Evolutionary conservation across 306 rosid genomes (phyloP).

Genomic region (Rosa chinensis): DNA sequence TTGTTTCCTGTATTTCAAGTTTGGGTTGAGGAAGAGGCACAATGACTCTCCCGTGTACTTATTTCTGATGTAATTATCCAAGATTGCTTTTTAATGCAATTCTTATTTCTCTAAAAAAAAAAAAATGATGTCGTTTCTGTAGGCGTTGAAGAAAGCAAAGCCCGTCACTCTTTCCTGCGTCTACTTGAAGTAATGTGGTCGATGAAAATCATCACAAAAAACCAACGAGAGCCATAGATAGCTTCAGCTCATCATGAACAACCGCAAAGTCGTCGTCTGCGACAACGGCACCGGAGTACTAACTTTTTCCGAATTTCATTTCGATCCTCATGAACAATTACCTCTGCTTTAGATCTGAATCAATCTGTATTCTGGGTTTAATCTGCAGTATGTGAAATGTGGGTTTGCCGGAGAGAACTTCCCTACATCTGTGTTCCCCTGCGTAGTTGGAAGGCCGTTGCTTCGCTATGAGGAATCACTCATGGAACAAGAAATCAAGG

Average conservation of each 20-base stretch:
- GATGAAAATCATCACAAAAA: background rate
- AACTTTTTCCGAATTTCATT: background rate
- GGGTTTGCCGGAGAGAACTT: conserved; percentile 98
- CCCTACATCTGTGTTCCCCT: conserved; percentile 93
- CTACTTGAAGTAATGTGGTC: conserved; percentile 19
- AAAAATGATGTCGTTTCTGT: background rate
- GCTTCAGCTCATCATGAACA: conserved; percentile 51
- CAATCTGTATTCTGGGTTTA: background rate
- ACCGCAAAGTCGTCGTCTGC: conserved; percentile 83
- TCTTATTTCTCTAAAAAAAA: too few species aligned
- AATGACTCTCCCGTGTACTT: too few species aligned
- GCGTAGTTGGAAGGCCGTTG: conserved; percentile 97
- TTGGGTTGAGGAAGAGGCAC: too few species aligned
- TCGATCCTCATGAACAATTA: background rate
- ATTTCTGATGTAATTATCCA: too few species aligned
- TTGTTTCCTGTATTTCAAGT: too few species aligned
- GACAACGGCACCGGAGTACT: conserved; percentile 97
- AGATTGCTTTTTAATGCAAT: too few species aligned
- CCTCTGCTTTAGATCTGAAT: background rate
- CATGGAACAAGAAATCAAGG: conserved; percentile 85
- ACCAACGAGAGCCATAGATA: background rate
- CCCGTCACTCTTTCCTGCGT: background rate
- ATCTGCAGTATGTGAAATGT: conserved; percentile 87
- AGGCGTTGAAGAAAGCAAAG: background rate
- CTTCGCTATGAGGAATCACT: conserved; percentile 98